Evolutionary conservation across 352 stramenopile genomes (phyloP).

Genomic region (Phytophthora sojae): DNA sequence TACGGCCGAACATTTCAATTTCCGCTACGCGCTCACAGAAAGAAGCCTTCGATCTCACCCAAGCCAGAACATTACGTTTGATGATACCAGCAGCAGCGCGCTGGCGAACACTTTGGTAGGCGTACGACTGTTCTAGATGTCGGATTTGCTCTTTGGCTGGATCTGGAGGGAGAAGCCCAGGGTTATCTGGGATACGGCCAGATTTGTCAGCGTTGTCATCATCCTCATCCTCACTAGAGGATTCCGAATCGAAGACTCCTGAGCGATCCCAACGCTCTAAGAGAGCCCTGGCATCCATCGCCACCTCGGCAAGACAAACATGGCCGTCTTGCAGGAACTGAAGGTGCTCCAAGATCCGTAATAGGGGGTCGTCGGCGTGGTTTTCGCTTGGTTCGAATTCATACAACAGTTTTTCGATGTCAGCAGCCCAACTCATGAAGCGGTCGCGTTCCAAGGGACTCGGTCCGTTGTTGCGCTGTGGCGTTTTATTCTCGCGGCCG

Average conservation of each 20-base stretch:
- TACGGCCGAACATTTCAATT: conserved; percentile 69
- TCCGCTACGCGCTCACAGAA: conserved; percentile 69
- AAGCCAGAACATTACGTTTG: conserved; percentile 64
- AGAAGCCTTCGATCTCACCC: conserved; percentile 55
- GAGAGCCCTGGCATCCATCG: conserved; percentile 53
- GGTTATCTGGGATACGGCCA: neutral
- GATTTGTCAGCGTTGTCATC: conserved; percentile 39
- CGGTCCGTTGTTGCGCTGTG: conserved; percentile 19
- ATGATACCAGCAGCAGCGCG: conserved; percentile 65
- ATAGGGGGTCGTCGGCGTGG: conserved; percentile 55
- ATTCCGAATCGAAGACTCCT: conserved; percentile 64
- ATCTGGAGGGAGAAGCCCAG: neutral
- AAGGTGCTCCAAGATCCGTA: conserved; percentile 54
- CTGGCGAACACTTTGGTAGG: conserved; percentile 64
- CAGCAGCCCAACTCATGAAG: conserved; percentile 48
- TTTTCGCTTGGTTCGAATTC: conserved; percentile 60
- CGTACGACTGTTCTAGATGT: conserved; percentile 49
- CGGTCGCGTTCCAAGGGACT: conserved; percentile 67
- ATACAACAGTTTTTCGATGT: conserved; percentile 46
- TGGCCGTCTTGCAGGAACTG: conserved; percentile 68
- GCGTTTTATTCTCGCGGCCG: conserved; percentile 4
- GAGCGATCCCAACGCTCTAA: conserved; percentile 63
- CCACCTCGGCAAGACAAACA: conserved; percentile 61
- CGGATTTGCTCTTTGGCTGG: conserved; percentile 17
- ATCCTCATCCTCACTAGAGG: conserved; percentile 43